Base-by-base conservation (phyloP, 306 rosid species). In the Prunus salicina region DNA sequence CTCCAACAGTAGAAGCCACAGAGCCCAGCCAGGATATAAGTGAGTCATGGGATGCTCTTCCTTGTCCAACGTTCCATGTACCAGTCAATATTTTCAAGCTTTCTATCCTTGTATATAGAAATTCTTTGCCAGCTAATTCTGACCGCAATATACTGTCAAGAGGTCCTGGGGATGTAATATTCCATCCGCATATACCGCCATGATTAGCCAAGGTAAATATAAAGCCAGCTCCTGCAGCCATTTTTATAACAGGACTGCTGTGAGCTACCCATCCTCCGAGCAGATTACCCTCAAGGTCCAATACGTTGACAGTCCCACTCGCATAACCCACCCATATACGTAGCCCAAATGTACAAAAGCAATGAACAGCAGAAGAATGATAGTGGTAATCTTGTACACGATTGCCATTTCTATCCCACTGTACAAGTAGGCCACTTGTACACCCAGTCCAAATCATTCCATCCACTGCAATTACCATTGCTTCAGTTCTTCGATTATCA, bases 31-130 rank as follows among this genome's bases (percentile, higher is more conserved):
- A 95, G 67, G 93, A 89, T 55, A 84, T 80, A 78, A 95, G 97
- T 34, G 98, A 90, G 82, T 95, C 97, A 67, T 78, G 97, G 81
- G 97, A 88, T 71, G 93, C 97, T 88, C 91, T 90, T 76, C 93
- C 98, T 79, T 95, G 98, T 81, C 97, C 98, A 70, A 90, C 98
- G 82, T 95, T 95, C 98, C 98, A 95, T 75, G 97, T 95, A 80
- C 98, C 98, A 67, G 87, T 80, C 86, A 95, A 83, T 70, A 92
- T 84, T 80, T 88, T 92, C 51, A 95, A 19, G 78, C 83, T 92
- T 85, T 95, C 97, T 73, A 84, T 86, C 86, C 84, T 89, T 75
- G 96, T 87, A 73, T 90, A 95, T 74, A 89, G 66, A 83, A 92
- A 95, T 74, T 90, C 98, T 90, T 92, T 95, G 67, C 93, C 89